A percentile compares a stretch with the other conserved stretches of the same genome.
Evolutionary conservation across 805 yeast species (phyloP).

Genomic region (Brettanomyces sp.): DNA sequence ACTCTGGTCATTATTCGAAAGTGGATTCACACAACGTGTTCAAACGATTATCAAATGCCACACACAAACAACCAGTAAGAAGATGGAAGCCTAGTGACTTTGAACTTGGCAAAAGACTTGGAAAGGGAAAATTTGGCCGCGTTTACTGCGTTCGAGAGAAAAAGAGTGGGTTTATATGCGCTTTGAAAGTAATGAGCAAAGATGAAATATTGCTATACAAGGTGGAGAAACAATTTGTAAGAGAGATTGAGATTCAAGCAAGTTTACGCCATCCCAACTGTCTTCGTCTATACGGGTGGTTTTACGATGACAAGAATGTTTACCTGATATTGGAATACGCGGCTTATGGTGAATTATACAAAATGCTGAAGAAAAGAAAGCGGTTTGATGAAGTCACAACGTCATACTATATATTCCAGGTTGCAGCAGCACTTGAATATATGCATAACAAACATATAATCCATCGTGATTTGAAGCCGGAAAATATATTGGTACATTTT

Average conservation of each 20-base stretch:
- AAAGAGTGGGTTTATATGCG: slow-evolving; percentile 70
- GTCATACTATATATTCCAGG: slow-evolving; percentile 71
- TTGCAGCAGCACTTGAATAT: slow-evolving; percentile 69
- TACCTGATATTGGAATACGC: slow-evolving; percentile 81
- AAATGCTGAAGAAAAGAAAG: slow-evolving; percentile 53
- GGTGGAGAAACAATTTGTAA: slow-evolving; percentile 74
- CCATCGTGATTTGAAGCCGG: slow-evolving; percentile 93
- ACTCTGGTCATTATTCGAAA: neutral
- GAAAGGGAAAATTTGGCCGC: slow-evolving; percentile 89
- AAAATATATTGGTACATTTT: slow-evolving; percentile 71
- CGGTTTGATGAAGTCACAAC: slow-evolving; percentile 69
- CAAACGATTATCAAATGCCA: slow-evolving; percentile 11
- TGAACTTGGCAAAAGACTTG: slow-evolving; percentile 79
- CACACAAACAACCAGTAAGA: slow-evolving; percentile 8
- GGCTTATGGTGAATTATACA: slow-evolving; percentile 79
- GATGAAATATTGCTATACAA: slow-evolving; percentile 64
- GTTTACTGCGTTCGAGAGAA: slow-evolving; percentile 84
- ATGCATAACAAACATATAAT: slow-evolving; percentile 74
- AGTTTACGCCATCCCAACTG: slow-evolving; percentile 71
- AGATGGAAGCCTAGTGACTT: slow-evolving; percentile 42
- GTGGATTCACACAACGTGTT: slow-evolving; percentile 7
- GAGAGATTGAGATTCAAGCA: slow-evolving; percentile 89
- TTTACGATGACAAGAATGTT: slow-evolving; percentile 71
- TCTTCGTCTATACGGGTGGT: slow-evolving; percentile 75
- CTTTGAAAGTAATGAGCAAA: slow-evolving; percentile 86